Percentiles rank a stretch among this genome's conserved stretches.
phyloP scores from a whole-genome alignment of 352 stramenopile species.

The Phytophthora meadii region DNA sequence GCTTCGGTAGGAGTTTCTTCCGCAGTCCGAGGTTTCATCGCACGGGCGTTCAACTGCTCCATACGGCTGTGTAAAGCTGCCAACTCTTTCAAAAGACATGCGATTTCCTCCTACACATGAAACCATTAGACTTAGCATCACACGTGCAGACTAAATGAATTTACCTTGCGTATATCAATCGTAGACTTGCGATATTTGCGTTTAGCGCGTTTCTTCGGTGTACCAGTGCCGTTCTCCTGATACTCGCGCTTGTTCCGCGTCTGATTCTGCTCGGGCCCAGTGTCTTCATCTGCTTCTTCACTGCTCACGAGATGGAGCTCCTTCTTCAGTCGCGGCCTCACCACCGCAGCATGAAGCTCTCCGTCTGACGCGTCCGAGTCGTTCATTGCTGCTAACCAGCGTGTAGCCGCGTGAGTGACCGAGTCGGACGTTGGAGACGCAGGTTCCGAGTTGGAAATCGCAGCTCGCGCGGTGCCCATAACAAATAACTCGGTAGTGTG shows the following conservation, averaged over 20 bases:
- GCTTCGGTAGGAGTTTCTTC: slow-evolving; percentile 12
- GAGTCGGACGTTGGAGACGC: slow-evolving; percentile 10
- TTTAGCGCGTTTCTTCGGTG: slow-evolving; percentile 24
- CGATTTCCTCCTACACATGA: slow-evolving; percentile 35
- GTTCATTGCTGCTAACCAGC: slow-evolving; percentile 32
- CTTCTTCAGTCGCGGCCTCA: slow-evolving; percentile 6
- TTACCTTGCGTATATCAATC: slow-evolving; percentile 31
- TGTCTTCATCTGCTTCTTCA: background rate
- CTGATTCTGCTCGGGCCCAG: background rate
- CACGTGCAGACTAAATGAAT: background rate
- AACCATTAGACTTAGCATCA: too few relatives aligned
- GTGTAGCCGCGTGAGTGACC: slow-evolving; percentile 26
- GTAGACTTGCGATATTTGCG: slow-evolving; percentile 37
- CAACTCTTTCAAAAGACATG: slow-evolving; percentile 34
- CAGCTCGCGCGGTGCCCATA: slow-evolving; percentile 10
- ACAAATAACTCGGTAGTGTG: background rate
- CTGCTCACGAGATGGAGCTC: background rate
- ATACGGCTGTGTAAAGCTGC: slow-evolving; percentile 25
- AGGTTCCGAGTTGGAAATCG: background rate
- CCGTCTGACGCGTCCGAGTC: slow-evolving; percentile 19
- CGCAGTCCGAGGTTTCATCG: slow-evolving; percentile 5
- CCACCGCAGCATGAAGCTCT: slow-evolving; percentile 10
- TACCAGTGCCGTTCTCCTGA: background rate
- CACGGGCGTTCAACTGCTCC: slow-evolving; percentile 25
- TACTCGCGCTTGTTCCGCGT: slow-evolving; percentile 15